These are phyloP conservation scores for Cnidoscolus chayamansa DNA, from an alignment of 441 rosid genomes.

Conservation along the genomic window DNA sequence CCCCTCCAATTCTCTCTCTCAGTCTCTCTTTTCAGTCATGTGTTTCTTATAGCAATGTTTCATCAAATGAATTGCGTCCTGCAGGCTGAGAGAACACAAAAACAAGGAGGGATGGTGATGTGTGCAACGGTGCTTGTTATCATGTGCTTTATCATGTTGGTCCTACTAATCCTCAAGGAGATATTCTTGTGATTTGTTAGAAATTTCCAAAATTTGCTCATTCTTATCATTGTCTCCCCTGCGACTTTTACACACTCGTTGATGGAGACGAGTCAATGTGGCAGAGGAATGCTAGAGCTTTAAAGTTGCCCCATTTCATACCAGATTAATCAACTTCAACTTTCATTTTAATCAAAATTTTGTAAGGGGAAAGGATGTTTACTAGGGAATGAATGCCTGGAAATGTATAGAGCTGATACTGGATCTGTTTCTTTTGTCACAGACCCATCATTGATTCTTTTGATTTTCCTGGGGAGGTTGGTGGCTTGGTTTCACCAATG, in stretches of 20 bases:
- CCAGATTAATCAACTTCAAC: neutral
- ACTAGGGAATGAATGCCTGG: constrained; percentile 8
- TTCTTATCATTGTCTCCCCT: constrained; percentile 1
- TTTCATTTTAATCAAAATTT: constrained; percentile 11
- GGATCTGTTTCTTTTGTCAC: constrained; percentile 1
- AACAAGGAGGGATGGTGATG: constrained; percentile 95
- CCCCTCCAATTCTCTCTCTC: neutral
- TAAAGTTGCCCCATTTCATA: constrained; percentile 14
- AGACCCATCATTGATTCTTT: constrained; percentile 22
- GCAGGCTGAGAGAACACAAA: constrained; percentile 96
- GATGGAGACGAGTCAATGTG: neutral
- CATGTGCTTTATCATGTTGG: constrained; percentile 87
- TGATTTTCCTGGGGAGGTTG: constrained; percentile 12
- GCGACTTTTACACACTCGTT: constrained; percentile 6
- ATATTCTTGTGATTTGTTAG: constrained; percentile 49
- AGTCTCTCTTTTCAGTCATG: neutral
- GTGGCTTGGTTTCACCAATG: neutral
- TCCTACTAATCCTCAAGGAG: constrained; percentile 77
- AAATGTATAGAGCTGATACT: constrained; percentile 28
- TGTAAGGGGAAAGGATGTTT: constrained; percentile 7
- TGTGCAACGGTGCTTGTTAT: constrained; percentile 85
- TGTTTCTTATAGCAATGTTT: neutral
- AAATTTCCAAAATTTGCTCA: constrained; percentile 12
- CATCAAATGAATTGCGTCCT: neutral
- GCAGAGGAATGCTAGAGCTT: constrained; percentile 18